Base-by-base conservation (phyloP, 2,329 filamentous ascomycete species). In the Penicillium sp. region DNA sequence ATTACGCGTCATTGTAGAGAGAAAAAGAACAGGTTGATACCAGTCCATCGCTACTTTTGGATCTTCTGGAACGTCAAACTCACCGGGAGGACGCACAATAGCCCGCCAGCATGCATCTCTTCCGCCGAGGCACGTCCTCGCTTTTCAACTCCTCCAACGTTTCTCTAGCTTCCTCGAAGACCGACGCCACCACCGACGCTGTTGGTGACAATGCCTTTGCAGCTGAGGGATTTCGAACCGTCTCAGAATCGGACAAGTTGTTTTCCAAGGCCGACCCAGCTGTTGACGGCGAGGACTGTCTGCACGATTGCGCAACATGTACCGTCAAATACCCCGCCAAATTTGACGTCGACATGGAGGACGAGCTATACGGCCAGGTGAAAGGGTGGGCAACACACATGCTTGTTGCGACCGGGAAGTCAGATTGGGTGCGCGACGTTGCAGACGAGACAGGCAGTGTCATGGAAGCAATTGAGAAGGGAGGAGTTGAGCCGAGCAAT, bases 321-420 rank as follows among this genome's bases (percentile, higher is more conserved):
- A 85, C 86, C 14, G 81, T 93, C 63, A 84, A 86, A 59, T 96
- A 93, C 71, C 93, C 93, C 37, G 86, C 87, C 69, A 85, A 84
- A 63, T 88, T 86, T 70, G 79, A 79, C 4, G 86, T 96, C 54
- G 90, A 98, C 56, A 84, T 89, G 72, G 78, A 82, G 7, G 91
- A 96, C 70, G 80, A 87, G 66, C 78, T 99, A 48, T 98, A 96
- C 71, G 95, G 93, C 1, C 82, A 90, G 57, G 84, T 97, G 61
- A 90, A 91, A 69, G 91, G 87, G 35, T 98, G 91, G 90, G 88
- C 86, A 68, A 95, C 92, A 21, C 95, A 99, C 76, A 72, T 96
- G 60, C 79, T 99, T 31, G 91, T 98, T 16, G 95, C 91, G 24
- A 99, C 95, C n/a, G 91, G 92, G 59, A 96, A 97, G 84, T 84